Conservation (phyloP, 2,329 filamentous ascomycete species). For the Paradendryphiella salina region DNA sequence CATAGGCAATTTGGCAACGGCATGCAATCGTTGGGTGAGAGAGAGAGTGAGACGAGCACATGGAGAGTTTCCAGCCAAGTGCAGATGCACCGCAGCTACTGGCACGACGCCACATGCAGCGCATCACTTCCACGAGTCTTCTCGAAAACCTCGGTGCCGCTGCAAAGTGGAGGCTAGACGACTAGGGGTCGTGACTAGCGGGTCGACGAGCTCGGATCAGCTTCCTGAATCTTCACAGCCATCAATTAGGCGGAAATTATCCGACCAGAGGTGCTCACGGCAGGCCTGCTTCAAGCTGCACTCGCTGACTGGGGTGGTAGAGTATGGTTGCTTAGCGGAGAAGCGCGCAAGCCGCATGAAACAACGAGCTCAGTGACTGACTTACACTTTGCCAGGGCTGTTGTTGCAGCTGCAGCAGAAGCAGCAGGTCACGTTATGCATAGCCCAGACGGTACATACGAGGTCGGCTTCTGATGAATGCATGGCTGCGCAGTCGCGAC, state of each 20-base stretch:
- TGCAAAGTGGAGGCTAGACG: conserved; percentile 19
- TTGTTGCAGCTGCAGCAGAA: too few relatives aligned
- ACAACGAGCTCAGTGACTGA: conserved; percentile 12
- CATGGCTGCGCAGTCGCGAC: conserved; percentile 3
- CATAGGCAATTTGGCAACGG: background rate
- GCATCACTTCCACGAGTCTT: conserved; percentile 40
- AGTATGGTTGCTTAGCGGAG: conserved; percentile 17
- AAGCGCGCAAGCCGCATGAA: conserved; percentile 29
- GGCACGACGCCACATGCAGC: conserved; percentile 24
- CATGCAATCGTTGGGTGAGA: background rate
- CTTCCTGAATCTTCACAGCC: conserved; percentile 20
- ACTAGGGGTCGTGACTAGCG: conserved; percentile 18
- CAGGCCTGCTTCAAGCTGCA: conserved; percentile 8
- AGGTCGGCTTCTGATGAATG: too few relatives aligned
- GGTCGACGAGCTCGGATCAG: conserved; percentile 23
- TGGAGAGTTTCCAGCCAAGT: background rate
- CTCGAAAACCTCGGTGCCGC: conserved; percentile 34
- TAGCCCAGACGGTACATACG: too few relatives aligned
- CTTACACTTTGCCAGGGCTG: background rate
- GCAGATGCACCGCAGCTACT: background rate
- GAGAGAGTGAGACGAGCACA: background rate
- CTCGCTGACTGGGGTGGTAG: conserved; percentile 6
- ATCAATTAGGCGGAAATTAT: conserved; percentile 33
- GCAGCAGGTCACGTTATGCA: background rate
- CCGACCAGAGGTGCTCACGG: conserved; percentile 25